A percentile compares a stretch with the other conserved stretches of the same genome.
Conservation (phyloP, 2,329 filamentous ascomycete genomes). For the Emergomyces pasteurianus region DNA sequence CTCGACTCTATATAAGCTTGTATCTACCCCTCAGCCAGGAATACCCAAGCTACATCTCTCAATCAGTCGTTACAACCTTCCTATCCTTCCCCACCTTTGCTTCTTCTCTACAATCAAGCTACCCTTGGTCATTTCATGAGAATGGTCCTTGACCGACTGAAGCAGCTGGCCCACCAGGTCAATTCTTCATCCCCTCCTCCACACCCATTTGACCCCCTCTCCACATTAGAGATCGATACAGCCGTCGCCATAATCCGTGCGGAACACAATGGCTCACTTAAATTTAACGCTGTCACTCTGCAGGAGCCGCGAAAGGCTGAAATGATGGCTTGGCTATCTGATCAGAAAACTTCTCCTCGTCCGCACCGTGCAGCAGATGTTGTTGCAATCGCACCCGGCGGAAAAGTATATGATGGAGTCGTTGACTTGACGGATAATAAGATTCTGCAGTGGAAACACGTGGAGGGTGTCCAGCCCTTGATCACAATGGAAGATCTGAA, state of each 20-base stretch:
- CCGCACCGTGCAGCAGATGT: conserved; percentile 68
- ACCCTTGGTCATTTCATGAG: not conserved
- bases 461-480: conserved; percentile 69
- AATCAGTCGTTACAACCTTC: not conserved
- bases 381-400: conserved; percentile 66
- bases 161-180: conserved; percentile 52
- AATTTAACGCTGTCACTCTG: conserved; percentile 78
- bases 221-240: conserved; percentile 57
- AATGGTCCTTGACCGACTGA: conserved; percentile 53
- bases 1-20: conserved; percentile 4
- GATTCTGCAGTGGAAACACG: conserved; percentile 61
- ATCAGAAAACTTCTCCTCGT: conserved; percentile 47
- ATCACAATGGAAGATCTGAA: conserved; percentile 88
- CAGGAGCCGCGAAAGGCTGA: conserved; percentile 76
- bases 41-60: not conserved
- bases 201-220: conserved; percentile 71
- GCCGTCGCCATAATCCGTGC: conserved; percentile 58
- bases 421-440: conserved; percentile 58
- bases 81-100: not conserved
- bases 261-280: conserved; percentile 53
- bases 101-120: not conserved
- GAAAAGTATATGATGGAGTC: conserved; percentile 71
- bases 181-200: conserved; percentile 42
- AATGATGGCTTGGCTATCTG: conserved; percentile 67
- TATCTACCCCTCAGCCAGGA: not conserved